phyloP scores from a whole-genome alignment of 169 alveolate genomes.

The Plasmodium relictum region DNA sequence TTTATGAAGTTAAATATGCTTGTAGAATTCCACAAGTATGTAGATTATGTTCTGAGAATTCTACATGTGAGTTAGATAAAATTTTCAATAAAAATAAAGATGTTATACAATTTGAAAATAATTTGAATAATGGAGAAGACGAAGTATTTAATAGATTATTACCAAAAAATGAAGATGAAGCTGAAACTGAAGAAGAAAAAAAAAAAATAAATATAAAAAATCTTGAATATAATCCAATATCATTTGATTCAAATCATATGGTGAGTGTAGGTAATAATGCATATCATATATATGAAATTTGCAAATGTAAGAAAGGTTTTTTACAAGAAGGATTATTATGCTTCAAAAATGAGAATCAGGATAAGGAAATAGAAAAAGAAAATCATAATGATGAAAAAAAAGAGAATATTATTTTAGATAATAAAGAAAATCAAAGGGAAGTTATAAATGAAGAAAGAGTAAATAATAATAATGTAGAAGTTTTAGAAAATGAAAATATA shows the following conservation, averaged over 20 bases:
- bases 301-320: background rate
- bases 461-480: no score
- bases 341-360: background rate
- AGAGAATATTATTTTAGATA: no score
- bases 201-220: background rate
- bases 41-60: background rate
- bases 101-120: background rate
- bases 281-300: background rate
- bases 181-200: background rate
- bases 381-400: no score
- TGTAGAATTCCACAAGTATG: background rate
- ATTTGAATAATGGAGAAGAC: background rate
- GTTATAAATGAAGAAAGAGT: no score
- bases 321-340: background rate
- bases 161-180: background rate
- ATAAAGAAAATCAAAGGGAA: no score
- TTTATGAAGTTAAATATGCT: background rate
- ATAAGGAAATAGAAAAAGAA: no score
- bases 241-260: background rate
- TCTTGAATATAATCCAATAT: background rate
- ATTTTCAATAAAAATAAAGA: background rate
- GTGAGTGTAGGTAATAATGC: background rate
- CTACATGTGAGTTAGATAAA: background rate
- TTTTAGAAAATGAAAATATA: no score
- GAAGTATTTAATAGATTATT: background rate